Conservation (phyloP, 2,329 filamentous ascomycete species). For the Coniochaeta prunicola region DNA sequence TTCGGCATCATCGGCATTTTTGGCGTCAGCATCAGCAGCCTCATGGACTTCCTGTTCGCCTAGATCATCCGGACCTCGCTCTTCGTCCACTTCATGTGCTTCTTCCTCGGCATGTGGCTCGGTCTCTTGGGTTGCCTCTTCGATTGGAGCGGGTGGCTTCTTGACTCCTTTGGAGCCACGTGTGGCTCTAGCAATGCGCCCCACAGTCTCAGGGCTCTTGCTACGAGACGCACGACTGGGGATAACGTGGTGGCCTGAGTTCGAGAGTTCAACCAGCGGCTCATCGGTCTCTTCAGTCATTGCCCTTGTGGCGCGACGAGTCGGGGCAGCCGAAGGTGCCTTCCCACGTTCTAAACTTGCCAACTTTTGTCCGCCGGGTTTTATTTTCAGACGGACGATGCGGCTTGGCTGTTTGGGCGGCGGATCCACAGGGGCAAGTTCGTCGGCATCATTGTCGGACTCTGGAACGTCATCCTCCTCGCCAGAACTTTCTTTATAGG, state of each 20-base stretch:
- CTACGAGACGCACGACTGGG: constrained; percentile 43
- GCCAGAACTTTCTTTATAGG: constrained; percentile 38
- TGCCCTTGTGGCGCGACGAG: constrained; percentile 43
- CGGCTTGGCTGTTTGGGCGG: constrained; percentile 19
- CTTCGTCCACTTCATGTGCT: constrained; percentile 25
- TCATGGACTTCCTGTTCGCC: constrained; percentile 12
- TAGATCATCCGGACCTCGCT: neutral
- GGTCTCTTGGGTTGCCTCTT: constrained; percentile 48
- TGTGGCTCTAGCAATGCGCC: constrained; percentile 34
- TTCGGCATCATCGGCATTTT: constrained; percentile 25
- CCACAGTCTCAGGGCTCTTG: constrained; percentile 45
- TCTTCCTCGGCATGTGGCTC: constrained; percentile 21
- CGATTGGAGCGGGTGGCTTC: constrained; percentile 37
- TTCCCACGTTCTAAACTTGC: constrained; percentile 1
- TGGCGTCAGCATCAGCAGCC: constrained; percentile 23
- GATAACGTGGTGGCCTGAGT: constrained; percentile 51
- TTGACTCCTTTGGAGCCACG: constrained; percentile 45
- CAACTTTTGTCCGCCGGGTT: constrained; percentile 1
- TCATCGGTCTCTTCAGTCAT: constrained; percentile 48
- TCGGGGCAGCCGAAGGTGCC: constrained; percentile 16
- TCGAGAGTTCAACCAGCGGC: constrained; percentile 49
- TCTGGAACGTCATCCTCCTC: constrained; percentile 24
- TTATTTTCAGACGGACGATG: constrained; percentile 20
- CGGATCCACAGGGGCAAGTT: constrained; percentile 30
- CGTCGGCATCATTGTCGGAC: constrained; percentile 31